Percentiles rank a stretch among this genome's conserved stretches.
Evolutionary conservation across 345 rosid genomes (phyloP).

Genomic region (Linum tenue): DNA sequence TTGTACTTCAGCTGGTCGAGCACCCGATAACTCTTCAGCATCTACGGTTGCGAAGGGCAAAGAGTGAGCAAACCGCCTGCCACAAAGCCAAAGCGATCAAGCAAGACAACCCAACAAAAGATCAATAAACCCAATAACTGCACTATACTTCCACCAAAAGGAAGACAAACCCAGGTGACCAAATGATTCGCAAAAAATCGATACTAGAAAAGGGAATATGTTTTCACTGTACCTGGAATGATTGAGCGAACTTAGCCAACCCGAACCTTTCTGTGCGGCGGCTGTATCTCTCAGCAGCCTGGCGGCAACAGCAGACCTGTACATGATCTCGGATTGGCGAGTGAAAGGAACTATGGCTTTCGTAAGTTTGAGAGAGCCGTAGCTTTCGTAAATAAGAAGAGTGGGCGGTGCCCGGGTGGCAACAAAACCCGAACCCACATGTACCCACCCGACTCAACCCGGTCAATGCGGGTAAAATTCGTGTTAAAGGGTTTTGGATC

Average conservation of each 20-base stretch:
- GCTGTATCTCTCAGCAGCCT: constrained; percentile 31
- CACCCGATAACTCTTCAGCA: constrained; percentile 71
- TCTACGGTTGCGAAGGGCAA: constrained; percentile 77
- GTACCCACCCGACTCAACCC: too few species aligned
- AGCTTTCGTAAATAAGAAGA: too few species aligned
- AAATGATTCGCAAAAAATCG: background rate
- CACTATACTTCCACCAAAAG: too few species aligned
- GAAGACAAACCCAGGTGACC: background rate
- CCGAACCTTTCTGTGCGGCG: constrained; percentile 20
- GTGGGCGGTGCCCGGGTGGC: too few species aligned
- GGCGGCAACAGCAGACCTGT: constrained; percentile 27
- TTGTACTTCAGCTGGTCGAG: constrained; percentile 75
- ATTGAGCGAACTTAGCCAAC: constrained; percentile 17
- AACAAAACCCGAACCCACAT: too few species aligned
- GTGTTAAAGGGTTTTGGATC: too few species aligned
- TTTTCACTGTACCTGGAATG: constrained; percentile 29
- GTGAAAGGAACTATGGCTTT: too few species aligned
- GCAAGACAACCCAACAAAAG: background rate
- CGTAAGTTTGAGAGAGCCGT: too few species aligned
- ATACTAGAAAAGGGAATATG: background rate
- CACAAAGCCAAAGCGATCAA: background rate
- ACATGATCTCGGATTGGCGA: constrained; percentile 18
- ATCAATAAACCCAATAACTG: background rate
- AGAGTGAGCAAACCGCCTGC: constrained; percentile 56
- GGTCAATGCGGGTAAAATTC: too few species aligned